Evolutionary conservation across 148 eudicot genomes (phyloP), one percentile per base, ranked within the genome.

Genomic region (Euryodendron excelsum): DNA sequence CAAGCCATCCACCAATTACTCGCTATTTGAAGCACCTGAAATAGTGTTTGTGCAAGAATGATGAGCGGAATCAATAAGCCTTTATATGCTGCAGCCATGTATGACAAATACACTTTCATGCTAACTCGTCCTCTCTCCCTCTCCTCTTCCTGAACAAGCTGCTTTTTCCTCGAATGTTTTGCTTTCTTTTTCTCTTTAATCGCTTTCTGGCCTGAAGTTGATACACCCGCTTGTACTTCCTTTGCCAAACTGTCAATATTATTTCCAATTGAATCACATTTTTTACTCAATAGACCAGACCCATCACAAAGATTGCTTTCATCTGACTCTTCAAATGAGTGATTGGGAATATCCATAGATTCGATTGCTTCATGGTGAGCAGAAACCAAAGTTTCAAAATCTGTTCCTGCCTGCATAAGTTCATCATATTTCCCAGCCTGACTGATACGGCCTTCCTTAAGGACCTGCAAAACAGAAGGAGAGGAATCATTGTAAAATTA

Each of bases 1-100:
- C 97, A 95, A 34, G 99, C 97, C 99, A 95, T 93, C 99, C 99
- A 95, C 94, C 93, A 95, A 85, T 85, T 95, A 79, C 99, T 93
- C 56, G 96, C 97, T 80, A 95, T 95, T 79, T 93, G 99, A 80
- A 93, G 89, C 86, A 85, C 80, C 85, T 93, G 97, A 86, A 95
- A 95, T 72, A 87, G 74, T 47, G 90, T 80, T 85, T 95, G 99
- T 62, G 97, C 88, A 48, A 95, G 85, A 77, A 95, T 84, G 72
- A 95, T 91, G 77, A 88, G 90, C 1, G 97, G 99, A 79, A 91
- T 90, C 74, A 95, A 77, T 70, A 85, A 78, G 50, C 99, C 99
- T 80, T 90, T 93, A 82, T 95, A 95, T 36, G 99, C 97, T 33
- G 96, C 94, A 75, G 91, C 90, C 96, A 95, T 93, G 66, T 95